Conservation (phyloP, 257 asterid genomes). For the Nicotiana benthamiana region DNA sequence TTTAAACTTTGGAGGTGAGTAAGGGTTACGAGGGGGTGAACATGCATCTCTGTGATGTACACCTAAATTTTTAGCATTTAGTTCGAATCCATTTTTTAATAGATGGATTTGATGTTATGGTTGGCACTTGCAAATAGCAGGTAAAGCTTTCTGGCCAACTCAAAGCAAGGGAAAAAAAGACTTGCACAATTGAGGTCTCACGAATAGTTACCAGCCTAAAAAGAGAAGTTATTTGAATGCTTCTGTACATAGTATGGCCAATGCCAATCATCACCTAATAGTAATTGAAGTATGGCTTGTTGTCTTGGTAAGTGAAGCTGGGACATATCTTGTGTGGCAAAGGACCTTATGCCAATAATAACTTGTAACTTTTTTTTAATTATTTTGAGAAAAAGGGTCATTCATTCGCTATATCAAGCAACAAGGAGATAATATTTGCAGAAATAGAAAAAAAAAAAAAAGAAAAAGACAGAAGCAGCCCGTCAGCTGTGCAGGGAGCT, state of each 20-base stretch:
- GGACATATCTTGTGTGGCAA: background rate
- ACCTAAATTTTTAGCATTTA: background rate
- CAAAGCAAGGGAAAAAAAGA: background rate
- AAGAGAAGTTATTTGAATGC: background rate
- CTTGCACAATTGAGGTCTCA: background rate
- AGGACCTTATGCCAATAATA: background rate
- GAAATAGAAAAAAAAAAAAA: background rate
- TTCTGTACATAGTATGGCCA: conserved; percentile 1
- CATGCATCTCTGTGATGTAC: background rate
- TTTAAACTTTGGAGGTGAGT: background rate
- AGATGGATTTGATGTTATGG: background rate
- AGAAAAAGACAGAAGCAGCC: background rate
- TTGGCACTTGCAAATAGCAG: background rate
- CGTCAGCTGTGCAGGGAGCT: background rate
- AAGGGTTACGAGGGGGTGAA: background rate
- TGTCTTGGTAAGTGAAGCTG: background rate
- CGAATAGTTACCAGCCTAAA: background rate
- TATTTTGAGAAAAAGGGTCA: background rate
- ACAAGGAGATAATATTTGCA: background rate
- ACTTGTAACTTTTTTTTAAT: background rate
- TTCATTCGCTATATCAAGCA: background rate
- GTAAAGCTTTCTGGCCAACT: background rate
- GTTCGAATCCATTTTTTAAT: background rate
- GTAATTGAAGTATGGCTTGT: background rate
- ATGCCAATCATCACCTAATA: background rate